Conservation (phyloP, 176 grass and related monocot species). For the Coix lacrymajobi region DNA sequence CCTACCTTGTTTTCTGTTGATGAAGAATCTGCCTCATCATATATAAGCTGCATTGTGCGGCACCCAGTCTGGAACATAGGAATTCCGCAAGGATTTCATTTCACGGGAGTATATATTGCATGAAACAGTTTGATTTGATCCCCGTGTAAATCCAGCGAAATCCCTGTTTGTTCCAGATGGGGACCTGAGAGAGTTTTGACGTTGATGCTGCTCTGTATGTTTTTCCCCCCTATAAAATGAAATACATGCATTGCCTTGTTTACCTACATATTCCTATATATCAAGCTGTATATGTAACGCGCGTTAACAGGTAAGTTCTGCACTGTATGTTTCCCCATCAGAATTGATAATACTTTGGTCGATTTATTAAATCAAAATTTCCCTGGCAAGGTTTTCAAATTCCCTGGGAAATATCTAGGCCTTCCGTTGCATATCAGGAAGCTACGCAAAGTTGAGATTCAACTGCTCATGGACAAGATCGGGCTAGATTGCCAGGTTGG, state of each 20-base stretch:
- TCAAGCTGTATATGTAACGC: background rate
- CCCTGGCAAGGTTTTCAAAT: too few species aligned
- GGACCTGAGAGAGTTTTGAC: background rate
- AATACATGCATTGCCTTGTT: background rate
- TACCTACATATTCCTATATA: background rate
- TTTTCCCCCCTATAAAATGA: background rate
- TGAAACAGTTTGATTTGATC: background rate
- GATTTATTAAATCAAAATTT: too few species aligned
- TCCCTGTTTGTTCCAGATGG: background rate
- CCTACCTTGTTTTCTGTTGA: background rate
- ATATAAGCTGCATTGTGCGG: slow-evolving; percentile 28
- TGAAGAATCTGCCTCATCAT: background rate
- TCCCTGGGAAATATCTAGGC: too few species aligned
- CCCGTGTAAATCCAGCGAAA: slow-evolving; percentile 18
- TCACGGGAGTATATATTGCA: background rate
- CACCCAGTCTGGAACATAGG: background rate
- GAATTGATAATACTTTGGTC: too few species aligned
- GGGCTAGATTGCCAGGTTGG: too few species aligned
- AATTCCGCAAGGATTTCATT: slow-evolving; percentile 26
- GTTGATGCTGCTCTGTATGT: background rate
- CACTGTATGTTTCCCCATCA: too few species aligned
- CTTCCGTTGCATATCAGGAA: too few species aligned
- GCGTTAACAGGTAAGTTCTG: background rate
- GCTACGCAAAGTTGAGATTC: too few species aligned
- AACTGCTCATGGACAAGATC: too few species aligned